phyloP scores from a whole-genome alignment of 129 eudicot genomes.

The Silybum marianum region DNA sequence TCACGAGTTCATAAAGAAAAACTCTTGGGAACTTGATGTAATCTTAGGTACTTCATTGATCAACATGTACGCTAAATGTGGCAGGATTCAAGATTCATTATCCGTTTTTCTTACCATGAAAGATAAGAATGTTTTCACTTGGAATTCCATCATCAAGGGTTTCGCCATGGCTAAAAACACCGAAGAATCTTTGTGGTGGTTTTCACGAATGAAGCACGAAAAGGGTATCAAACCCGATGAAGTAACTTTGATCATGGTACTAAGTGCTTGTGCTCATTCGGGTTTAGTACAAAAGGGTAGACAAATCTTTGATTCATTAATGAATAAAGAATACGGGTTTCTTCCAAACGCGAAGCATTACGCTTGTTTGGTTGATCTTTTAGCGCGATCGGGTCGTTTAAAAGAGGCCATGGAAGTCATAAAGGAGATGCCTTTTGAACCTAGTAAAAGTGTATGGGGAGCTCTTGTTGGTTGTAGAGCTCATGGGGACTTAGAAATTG shows the following conservation, averaged over 20 bases:
- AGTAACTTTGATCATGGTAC: constrained; percentile 49
- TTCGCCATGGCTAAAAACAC: constrained; percentile 44
- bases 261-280: constrained; percentile 58
- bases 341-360: constrained; percentile 51
- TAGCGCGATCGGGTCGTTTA: constrained; percentile 46
- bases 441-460: constrained; percentile 52
- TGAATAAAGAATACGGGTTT: constrained; percentile 43
- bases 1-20: constrained; percentile 50
- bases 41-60: constrained; percentile 57
- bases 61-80: constrained; percentile 62
- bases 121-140: constrained; percentile 57
- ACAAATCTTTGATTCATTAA: constrained; percentile 39
- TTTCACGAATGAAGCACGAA: constrained; percentile 42
- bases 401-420: constrained; percentile 50
- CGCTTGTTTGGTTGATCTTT: constrained; percentile 58
- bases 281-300: constrained; percentile 43
- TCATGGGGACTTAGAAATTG: constrained; percentile 45
- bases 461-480: constrained; percentile 53
- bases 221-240: constrained; percentile 52
- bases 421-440: constrained; percentile 52
- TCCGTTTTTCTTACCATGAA: constrained; percentile 44
- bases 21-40: constrained; percentile 57
- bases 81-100: constrained; percentile 43
- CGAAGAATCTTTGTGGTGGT: constrained; percentile 49
- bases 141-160: constrained; percentile 58